phyloP scores from a whole-genome alignment of 495 filamentous ascomycete genomes.

The Penicillium malachiteum region DNA sequence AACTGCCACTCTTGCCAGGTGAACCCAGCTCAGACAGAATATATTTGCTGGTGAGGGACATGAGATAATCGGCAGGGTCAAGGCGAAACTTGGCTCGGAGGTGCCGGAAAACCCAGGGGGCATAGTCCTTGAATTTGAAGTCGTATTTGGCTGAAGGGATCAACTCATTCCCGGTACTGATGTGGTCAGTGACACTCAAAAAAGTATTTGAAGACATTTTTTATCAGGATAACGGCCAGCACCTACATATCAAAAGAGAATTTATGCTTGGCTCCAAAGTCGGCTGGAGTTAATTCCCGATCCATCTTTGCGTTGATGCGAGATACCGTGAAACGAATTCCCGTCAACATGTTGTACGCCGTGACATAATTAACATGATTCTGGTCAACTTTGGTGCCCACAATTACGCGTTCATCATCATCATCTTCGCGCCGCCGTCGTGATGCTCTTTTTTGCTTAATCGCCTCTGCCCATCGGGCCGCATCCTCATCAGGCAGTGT shows the following conservation, averaged over 20 bases:
- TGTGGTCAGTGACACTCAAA: slow-evolving; percentile 19
- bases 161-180: slow-evolving; percentile 89
- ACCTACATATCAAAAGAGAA: slow-evolving; percentile 97
- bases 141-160: slow-evolving; percentile 99
- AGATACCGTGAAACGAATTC: slow-evolving; percentile 95
- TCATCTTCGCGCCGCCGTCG: slow-evolving; percentile 80
- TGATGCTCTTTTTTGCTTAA: slow-evolving; percentile 84
- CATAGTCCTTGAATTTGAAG: slow-evolving; percentile 99
- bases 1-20: slow-evolving; percentile 96
- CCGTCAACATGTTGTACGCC: slow-evolving; percentile 99
- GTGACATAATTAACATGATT: slow-evolving; percentile 97
- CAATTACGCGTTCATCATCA: slow-evolving; percentile 88
- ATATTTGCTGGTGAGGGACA: slow-evolving; percentile 98
- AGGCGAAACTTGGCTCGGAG: slow-evolving; percentile 84
- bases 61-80: slow-evolving; percentile 95
- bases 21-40: slow-evolving; percentile 96
- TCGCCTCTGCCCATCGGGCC: slow-evolving; percentile 85
- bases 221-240: too few species aligned
- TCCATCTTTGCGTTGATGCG: slow-evolving; percentile 97
- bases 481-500: slow-evolving; percentile 86
- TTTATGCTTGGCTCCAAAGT: slow-evolving; percentile 91
- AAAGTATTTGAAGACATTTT: too few species aligned
- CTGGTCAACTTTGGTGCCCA: slow-evolving; percentile 98
- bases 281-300: slow-evolving; percentile 78
- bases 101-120: slow-evolving; percentile 97